phyloP scores from a whole-genome alignment of 768 basidiomycete species.

The Agrocybe praecox region DNA sequence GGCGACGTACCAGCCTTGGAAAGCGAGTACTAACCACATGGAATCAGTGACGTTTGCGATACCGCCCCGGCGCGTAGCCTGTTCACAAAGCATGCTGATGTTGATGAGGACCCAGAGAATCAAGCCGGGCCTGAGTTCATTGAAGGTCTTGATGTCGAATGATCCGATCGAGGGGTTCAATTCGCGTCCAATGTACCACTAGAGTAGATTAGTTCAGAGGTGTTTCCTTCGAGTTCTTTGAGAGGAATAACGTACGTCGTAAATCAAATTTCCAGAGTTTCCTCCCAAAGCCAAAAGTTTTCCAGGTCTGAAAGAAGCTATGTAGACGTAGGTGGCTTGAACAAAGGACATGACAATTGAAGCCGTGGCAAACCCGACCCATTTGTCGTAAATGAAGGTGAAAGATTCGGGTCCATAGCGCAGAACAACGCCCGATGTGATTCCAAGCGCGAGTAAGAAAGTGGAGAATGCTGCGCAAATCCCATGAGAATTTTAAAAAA shows the following conservation, averaged over 20 bases:
- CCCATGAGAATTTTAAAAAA: conserved; percentile 2
- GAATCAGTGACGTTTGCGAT: conserved; percentile 76
- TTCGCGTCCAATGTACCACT: conserved; percentile 96
- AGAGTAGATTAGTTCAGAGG: neutral
- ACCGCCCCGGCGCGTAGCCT: conserved; percentile 80
- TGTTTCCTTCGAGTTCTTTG: neutral
- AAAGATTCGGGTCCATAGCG: conserved; percentile 79
- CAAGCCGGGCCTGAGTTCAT: conserved; percentile 87
- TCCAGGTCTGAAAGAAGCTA: conserved; percentile 64
- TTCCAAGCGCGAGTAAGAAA: conserved; percentile 77
- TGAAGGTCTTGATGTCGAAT: conserved; percentile 68
- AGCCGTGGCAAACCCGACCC: conserved; percentile 87
- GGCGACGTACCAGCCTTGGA: conserved; percentile 85
- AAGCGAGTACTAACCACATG: conserved; percentile 85
- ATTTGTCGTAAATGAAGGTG: conserved; percentile 91
- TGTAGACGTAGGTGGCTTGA: conserved; percentile 76
- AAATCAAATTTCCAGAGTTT: conserved; percentile 83
- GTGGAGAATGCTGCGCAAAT: conserved; percentile 78
- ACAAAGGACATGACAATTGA: conserved; percentile 75
- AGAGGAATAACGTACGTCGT: conserved; percentile 70
- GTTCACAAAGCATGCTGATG: conserved; percentile 89
- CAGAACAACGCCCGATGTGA: conserved; percentile 67
- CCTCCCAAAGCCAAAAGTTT: conserved; percentile 90
- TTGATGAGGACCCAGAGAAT: conserved; percentile 92
- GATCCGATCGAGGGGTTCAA: conserved; percentile 88